These are phyloP conservation scores for Lachancea kluyveri DNA, from an alignment of 805 yeast genomes.

Conservation along the genomic window DNA sequence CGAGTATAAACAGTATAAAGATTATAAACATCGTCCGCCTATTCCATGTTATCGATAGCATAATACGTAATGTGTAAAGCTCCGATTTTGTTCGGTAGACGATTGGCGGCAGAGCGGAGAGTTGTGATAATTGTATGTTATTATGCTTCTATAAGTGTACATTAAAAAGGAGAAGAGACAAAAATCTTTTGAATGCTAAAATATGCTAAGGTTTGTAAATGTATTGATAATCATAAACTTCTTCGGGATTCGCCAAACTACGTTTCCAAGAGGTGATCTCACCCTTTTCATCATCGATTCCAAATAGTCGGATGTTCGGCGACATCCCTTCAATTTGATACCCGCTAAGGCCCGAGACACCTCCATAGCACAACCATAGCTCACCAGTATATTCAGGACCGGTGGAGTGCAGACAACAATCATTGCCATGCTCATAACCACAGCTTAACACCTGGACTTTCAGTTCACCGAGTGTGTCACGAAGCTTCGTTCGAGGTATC, in stretches of 20 bases:
- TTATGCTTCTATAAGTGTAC: too few relatives aligned
- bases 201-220: too few relatives aligned
- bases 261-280: slow-evolving; percentile 58
- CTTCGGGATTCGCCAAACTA: slow-evolving; percentile 38
- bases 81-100: too few relatives aligned
- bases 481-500: slow-evolving; percentile 28
- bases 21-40: too few relatives aligned
- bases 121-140: too few relatives aligned
- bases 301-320: slow-evolving; percentile 50
- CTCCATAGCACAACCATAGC: slow-evolving; percentile 63
- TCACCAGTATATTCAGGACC: slow-evolving; percentile 16
- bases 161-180: too few relatives aligned
- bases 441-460: slow-evolving; percentile 52
- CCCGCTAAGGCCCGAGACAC: slow-evolving; percentile 61
- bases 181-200: too few relatives aligned
- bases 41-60: too few relatives aligned
- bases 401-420: slow-evolving; percentile 45
- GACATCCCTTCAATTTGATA: slow-evolving; percentile 45
- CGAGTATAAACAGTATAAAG: too few relatives aligned
- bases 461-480: slow-evolving; percentile 34
- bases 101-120: too few relatives aligned
- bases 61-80: too few relatives aligned
- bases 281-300: slow-evolving; percentile 36
- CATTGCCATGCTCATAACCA: slow-evolving; percentile 68
- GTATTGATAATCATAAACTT: slow-evolving; percentile 40